phyloP scores from a whole-genome alignment of 768 basidiomycete genomes.

The Termitomyces titanicus region DNA sequence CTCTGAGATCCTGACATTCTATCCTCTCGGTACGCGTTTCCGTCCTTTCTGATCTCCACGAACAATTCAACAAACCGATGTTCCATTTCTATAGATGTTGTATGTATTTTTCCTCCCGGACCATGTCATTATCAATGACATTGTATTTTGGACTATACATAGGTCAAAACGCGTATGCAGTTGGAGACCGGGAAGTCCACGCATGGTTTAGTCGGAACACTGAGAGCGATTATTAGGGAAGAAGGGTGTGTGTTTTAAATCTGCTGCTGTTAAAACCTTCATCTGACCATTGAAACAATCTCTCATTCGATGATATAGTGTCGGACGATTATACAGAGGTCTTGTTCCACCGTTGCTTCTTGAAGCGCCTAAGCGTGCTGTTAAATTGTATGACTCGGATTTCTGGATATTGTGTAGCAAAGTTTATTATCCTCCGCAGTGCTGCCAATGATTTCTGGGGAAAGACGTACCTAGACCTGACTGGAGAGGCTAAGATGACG shows the following conservation, averaged over 20 bases:
- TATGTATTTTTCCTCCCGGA: constrained; percentile 36
- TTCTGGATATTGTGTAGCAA: neutral
- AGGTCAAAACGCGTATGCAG: constrained; percentile 99
- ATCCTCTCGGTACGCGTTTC: constrained; percentile 70
- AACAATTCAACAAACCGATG: constrained; percentile 1
- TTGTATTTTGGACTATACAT: constrained; percentile 8
- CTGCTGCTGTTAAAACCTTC: constrained; percentile 4
- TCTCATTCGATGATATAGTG: constrained; percentile 33
- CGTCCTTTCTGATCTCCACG: neutral
- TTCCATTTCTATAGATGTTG: constrained; percentile 64
- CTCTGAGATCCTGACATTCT: constrained; percentile 80
- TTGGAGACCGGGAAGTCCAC: constrained; percentile 80
- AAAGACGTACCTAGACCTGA: constrained; percentile 57
- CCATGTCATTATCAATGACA: constrained; percentile 8
- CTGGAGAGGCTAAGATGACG: constrained; percentile 83
- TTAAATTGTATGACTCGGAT: constrained; percentile 70
- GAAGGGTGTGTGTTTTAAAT: constrained; percentile 69
- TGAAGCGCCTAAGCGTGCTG: constrained; percentile 97
- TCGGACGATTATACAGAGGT: constrained; percentile 87
- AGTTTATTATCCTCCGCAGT: constrained; percentile 27
- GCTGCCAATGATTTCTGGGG: constrained; percentile 97
- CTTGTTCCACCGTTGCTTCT: constrained; percentile 93
- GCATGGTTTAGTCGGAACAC: constrained; percentile 77
- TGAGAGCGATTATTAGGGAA: constrained; percentile 77
- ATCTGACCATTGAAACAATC: constrained; percentile 13